Base-by-base conservation (phyloP, 2,329 filamentous ascomycete genomes). In the Aspergillus thermomutatus region DNA sequence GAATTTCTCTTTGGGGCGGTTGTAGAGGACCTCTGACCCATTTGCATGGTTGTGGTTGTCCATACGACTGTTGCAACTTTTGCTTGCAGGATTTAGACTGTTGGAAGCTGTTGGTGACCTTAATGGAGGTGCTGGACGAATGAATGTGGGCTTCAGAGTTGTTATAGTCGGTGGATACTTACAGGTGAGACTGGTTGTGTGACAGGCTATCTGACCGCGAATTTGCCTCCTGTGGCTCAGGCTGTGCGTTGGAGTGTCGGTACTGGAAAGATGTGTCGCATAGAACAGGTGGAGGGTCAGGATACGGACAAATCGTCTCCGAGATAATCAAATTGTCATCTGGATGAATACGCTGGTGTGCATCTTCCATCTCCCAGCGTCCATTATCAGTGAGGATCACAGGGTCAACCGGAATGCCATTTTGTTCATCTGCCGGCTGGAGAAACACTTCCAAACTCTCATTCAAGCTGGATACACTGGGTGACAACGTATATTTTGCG, bases 221-320 rank as follows among this genome's bases (percentile, higher is more conserved):
- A 31, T 34, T 49, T 43, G 14, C 27, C 27, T 49, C 45, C 52
- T 34, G 52, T 25, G 41, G 27, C 31, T 41, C 37, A 19, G 37
- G 45, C 31, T 51, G 43, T 57, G 46, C 34, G 46, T 17, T 54
- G 31, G 37, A 54, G 31, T 43, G 17, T 54, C 46, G 26, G 19
- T 49, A 21, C 27, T 50, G 45, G 28, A 7, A 27, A 41, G 27
- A 28, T 19, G 26, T 21, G 21, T 49, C 45, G 43, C 45, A 6
- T 5, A 54, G 46, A 41, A 43, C 3, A 17, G 46, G 52, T 49
- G 52, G 45, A n/a, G 52, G 52, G 10, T 54, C 46, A 54, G 52
- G 56, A 59, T 59, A 59, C 53, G 34, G 31, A 49, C 54, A 60
- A 54, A 45, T 53, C 28, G 40, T 52, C 31, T 31, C 52, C 17